Conservation (phyloP, 108 stramenopile species). For the Cyclotella choctawhatcheeana region DNA sequence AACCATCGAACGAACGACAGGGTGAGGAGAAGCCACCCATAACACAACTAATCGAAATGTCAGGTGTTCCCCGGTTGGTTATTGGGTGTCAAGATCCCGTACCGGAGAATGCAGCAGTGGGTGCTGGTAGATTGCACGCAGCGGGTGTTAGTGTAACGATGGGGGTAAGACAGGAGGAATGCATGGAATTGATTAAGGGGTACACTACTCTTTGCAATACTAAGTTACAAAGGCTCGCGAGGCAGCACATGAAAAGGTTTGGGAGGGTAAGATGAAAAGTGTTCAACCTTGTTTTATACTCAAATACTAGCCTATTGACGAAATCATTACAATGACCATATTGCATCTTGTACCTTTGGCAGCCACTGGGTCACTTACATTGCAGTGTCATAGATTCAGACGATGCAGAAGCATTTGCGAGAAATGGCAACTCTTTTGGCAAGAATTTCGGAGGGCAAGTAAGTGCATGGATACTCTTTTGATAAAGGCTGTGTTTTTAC, state of each 20-base stretch:
- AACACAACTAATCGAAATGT: slow-evolving; percentile 72
- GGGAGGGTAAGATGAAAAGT: slow-evolving; percentile 28
- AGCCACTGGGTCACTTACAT: slow-evolving; percentile 84
- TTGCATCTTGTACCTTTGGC: too few relatives aligned
- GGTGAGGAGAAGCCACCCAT: slow-evolving; percentile 73
- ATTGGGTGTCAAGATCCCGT: slow-evolving; percentile 81
- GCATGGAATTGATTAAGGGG: slow-evolving; percentile 58
- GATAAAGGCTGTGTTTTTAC: too few relatives aligned
- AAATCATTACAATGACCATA: too few relatives aligned
- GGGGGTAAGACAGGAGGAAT: slow-evolving; percentile 59
- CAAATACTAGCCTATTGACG: too few relatives aligned
- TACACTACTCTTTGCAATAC: slow-evolving; percentile 61
- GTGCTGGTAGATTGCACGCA: slow-evolving; percentile 66
- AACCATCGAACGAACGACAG: slow-evolving; percentile 63
- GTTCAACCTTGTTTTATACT: too few relatives aligned
- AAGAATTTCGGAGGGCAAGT: slow-evolving; percentile 79
- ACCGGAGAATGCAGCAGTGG: slow-evolving; percentile 62
- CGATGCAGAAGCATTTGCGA: slow-evolving; percentile 82
- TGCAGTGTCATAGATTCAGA: slow-evolving; percentile 86
- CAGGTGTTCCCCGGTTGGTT: slow-evolving; percentile 71
- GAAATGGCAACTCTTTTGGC: slow-evolving; percentile 87
- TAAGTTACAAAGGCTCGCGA: slow-evolving; percentile 71
- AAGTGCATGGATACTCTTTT: too few relatives aligned
- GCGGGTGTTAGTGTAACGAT: slow-evolving; percentile 73
- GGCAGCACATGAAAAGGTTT: slow-evolving; percentile 61